phyloP scores from a whole-genome alignment of 352 stramenopile genomes.

The Pythium periplocum region DNA sequence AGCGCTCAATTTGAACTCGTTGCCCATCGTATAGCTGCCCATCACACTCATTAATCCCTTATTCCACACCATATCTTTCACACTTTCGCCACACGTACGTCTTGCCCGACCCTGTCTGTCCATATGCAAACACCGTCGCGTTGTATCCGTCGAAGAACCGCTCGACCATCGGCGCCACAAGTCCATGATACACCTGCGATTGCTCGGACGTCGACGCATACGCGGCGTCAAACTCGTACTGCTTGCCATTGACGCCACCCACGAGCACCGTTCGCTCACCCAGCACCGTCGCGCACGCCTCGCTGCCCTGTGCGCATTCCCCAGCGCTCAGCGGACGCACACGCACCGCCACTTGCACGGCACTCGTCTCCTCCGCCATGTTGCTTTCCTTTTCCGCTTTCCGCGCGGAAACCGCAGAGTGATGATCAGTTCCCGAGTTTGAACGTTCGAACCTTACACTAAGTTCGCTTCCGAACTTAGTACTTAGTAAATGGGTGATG shows the following conservation, averaged over 20 bases:
- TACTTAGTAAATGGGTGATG: not conserved
- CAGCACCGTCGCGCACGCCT: slow-evolving; percentile 23
- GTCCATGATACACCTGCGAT: slow-evolving; percentile 42
- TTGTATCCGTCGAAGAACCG: slow-evolving; percentile 94
- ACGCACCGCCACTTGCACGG: slow-evolving; percentile 51
- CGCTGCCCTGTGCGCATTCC: slow-evolving; percentile 35
- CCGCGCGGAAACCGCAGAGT: not conserved
- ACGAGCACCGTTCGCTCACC: slow-evolving; percentile 21
- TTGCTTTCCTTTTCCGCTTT: not conserved
- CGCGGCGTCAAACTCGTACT: slow-evolving; percentile 80
- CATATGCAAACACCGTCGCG: slow-evolving; percentile 93
- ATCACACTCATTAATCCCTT: slow-evolving; percentile 24
- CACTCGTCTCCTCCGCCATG: slow-evolving; percentile 11
- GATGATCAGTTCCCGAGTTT: not conserved
- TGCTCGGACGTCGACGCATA: slow-evolving; percentile 38
- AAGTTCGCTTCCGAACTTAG: not conserved
- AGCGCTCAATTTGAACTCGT: slow-evolving; percentile 45
- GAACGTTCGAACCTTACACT: not conserved
- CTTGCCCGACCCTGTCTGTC: slow-evolving; percentile 89
- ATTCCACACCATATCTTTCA: not conserved
- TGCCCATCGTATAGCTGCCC: slow-evolving; percentile 94
- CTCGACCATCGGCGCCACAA: slow-evolving; percentile 61
- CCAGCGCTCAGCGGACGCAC: slow-evolving; percentile 41
- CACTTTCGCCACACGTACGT: slow-evolving; percentile 28
- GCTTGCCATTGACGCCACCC: slow-evolving; percentile 26